Percentiles rank a stretch among this genome's conserved stretches.
Evolutionary conservation across 2,329 filamentous ascomycete species (phyloP).

Genomic region (Lachnellula suecica): DNA sequence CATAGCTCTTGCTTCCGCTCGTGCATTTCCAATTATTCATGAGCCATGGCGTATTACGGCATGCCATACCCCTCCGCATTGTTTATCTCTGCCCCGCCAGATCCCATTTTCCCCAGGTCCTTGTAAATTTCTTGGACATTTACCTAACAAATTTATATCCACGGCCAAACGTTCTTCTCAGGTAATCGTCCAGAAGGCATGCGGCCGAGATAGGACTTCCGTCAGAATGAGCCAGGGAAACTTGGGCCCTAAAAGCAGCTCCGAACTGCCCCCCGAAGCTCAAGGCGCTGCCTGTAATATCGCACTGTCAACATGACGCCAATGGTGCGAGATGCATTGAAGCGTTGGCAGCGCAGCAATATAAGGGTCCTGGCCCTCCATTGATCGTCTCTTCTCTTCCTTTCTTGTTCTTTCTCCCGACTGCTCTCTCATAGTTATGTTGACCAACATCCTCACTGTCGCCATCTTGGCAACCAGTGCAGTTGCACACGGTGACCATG

Average conservation of each 20-base stretch:
- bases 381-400: not conserved
- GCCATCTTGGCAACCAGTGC: constrained; percentile 51
- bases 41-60: not conserved
- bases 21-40: constrained; percentile 1
- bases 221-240: no score
- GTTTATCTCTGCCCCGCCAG: constrained; percentile 16
- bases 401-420: constrained; percentile 1
- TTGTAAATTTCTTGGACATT: constrained; percentile 6
- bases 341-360: constrained; percentile 21
- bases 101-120: not conserved
- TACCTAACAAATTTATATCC: constrained; percentile 14
- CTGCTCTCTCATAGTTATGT: constrained; percentile 22
- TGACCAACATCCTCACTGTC: constrained; percentile 24
- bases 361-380: constrained; percentile 14
- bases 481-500: constrained; percentile 92
- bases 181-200: constrained; percentile 10
- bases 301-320: constrained; percentile 20
- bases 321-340: constrained; percentile 5
- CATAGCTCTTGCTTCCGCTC: not conserved
- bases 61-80: constrained; percentile 4
- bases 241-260: no score
- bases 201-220: constrained; percentile 17
- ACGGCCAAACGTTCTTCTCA: constrained; percentile 9
- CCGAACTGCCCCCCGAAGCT: not conserved
- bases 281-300: constrained; percentile 12